A percentile compares a stretch with the other conserved stretches of the same genome.
Conservation (phyloP, 805 yeast genomes). For the Metahyphopichia silvanorum region DNA sequence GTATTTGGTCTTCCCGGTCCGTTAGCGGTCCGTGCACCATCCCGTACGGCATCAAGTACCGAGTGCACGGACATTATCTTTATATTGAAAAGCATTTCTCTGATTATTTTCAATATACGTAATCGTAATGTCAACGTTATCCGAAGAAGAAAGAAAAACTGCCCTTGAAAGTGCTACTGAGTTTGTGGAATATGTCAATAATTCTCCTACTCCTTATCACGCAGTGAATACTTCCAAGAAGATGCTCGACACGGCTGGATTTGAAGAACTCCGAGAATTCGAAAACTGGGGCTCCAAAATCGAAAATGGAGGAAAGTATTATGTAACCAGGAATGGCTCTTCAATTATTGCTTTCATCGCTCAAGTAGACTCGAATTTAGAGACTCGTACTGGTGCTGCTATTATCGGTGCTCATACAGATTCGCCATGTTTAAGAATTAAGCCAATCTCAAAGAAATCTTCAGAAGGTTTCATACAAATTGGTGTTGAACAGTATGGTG, state of each 20-base stretch:
- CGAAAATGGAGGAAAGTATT: conserved; percentile 61
- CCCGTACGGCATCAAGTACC: too few species aligned
- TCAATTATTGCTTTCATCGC: conserved; percentile 83
- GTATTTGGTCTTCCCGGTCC: too few species aligned
- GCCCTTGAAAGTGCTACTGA: conserved; percentile 46
- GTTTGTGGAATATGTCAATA: conserved; percentile 74
- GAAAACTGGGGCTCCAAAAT: conserved; percentile 57
- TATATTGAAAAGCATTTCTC: too few species aligned
- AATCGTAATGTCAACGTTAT: not conserved
- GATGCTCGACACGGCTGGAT: conserved; percentile 60
- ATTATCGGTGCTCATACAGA: conserved; percentile 97
- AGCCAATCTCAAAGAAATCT: conserved; percentile 73
- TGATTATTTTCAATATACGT: too few species aligned
- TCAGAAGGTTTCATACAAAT: conserved; percentile 80
- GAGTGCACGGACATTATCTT: too few species aligned
- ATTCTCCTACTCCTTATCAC: conserved; percentile 93
- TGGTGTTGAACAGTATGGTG: conserved; percentile 94
- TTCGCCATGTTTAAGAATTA: conserved; percentile 84
- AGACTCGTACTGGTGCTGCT: conserved; percentile 77
- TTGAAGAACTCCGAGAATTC: conserved; percentile 69
- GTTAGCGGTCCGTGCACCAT: too few species aligned
- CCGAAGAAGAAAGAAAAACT: conserved; percentile 3
- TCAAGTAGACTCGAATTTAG: conserved; percentile 73
- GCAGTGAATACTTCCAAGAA: conserved; percentile 68
- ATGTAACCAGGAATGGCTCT: conserved; percentile 85